Percentiles rank a stretch among this genome's conserved stretches.
These are phyloP conservation scores for Globisporangium irregulare DNA, from an alignment of 352 stramenopile species.

Conservation along the genomic window DNA sequence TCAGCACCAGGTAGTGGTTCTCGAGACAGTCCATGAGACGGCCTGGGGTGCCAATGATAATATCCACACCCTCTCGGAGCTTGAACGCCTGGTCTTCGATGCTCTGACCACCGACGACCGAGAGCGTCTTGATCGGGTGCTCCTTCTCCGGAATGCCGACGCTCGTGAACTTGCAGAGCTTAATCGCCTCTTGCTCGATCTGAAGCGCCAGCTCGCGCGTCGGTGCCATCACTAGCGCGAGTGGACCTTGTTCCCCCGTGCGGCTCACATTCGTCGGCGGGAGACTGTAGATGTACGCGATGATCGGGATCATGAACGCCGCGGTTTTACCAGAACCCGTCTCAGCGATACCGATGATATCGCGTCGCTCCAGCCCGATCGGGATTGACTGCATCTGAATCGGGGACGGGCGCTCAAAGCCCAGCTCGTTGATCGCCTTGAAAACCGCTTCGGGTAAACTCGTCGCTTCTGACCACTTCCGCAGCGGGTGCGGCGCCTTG, in stretches of 20 bases:
- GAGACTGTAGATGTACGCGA: constrained; percentile 94
- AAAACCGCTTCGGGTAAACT: constrained; percentile 74
- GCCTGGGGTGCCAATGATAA: constrained; percentile 98
- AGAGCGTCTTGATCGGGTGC: constrained; percentile 76
- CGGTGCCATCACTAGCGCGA: constrained; percentile 98
- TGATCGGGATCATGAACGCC: constrained; percentile 97
- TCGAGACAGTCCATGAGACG: constrained; percentile 98
- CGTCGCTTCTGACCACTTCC: constrained; percentile 86
- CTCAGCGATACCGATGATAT: constrained; percentile 99
- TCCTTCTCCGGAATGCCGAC: constrained; percentile 57
- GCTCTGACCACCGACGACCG: constrained; percentile 92
- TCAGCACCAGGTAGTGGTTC: constrained; percentile 97
- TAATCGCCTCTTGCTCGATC: constrained; percentile 96
- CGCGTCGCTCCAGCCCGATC: constrained; percentile 93
- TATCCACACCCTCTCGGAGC: constrained; percentile 95
- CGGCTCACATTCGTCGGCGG: constrained; percentile 79
- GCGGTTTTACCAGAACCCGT: constrained; percentile 99
- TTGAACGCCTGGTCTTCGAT: constrained; percentile 97
- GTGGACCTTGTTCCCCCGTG: constrained; percentile 92
- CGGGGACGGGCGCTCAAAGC: constrained; percentile 95
- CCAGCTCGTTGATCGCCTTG: constrained; percentile 89
- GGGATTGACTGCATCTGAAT: constrained; percentile 99
- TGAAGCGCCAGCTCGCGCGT: constrained; percentile 98
- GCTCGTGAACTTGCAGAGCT: constrained; percentile 88
- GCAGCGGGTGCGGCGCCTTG: constrained; percentile 90